These are phyloP conservation scores for Syzygium malaccense DNA, from an alignment of 441 rosid genomes.

Conservation along the genomic window DNA sequence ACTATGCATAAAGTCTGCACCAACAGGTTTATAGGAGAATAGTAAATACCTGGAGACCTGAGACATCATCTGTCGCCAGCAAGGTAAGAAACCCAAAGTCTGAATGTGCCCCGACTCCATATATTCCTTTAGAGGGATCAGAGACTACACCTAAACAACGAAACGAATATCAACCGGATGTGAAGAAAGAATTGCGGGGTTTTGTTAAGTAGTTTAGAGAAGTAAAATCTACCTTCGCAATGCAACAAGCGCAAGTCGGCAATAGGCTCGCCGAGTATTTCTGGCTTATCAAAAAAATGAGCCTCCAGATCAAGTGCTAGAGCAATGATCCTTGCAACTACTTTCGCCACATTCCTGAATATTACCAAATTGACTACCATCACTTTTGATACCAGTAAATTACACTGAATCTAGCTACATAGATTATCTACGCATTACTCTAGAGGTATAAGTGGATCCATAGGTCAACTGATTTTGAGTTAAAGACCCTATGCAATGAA, in stretches of 20 bases:
- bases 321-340: slow-evolving; percentile 63
- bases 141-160: slow-evolving; percentile 32
- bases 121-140: slow-evolving; percentile 67
- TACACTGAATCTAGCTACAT: neutral
- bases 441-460: too few species aligned
- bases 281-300: slow-evolving; percentile 63
- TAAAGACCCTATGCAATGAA: too few species aligned
- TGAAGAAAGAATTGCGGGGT: neutral
- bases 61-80: slow-evolving; percentile 68
- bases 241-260: slow-evolving; percentile 60
- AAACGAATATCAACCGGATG: neutral
- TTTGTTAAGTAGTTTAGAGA: neutral
- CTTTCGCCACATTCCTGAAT: slow-evolving; percentile 50
- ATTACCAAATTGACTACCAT: neutral
- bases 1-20: neutral
- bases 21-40: neutral
- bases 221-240: slow-evolving; percentile 46
- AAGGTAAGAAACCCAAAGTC: slow-evolving; percentile 80
- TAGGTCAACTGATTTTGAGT: too few species aligned
- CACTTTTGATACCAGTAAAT: neutral
- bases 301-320: slow-evolving; percentile 69
- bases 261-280: slow-evolving; percentile 73
- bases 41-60: slow-evolving; percentile 63
- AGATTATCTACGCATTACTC: too few species aligned
- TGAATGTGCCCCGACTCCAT: slow-evolving; percentile 85